These are phyloP conservation scores for Helichrysum umbraculigerum DNA, from an alignment of 129 eudicot species.

Conservation along the genomic window DNA sequence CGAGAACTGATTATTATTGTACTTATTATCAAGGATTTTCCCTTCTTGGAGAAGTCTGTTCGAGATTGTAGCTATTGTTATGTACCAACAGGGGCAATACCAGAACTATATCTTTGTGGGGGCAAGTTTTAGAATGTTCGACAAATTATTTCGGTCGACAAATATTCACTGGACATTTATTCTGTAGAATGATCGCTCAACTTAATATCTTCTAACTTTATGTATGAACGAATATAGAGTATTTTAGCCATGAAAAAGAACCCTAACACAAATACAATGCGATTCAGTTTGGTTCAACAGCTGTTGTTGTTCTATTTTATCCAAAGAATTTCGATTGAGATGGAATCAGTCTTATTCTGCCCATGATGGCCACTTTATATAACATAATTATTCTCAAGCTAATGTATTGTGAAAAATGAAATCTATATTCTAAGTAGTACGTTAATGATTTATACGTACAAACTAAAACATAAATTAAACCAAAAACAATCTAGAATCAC, in stretches of 20 bases:
- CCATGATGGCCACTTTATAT: background rate
- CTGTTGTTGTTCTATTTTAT: background rate
- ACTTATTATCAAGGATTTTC: too few relatives aligned
- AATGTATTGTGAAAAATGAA: constrained; percentile 10
- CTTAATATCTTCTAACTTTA: too few relatives aligned
- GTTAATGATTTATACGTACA: constrained; percentile 17
- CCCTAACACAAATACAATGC: background rate
- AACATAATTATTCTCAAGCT: background rate
- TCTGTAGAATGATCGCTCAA: too few relatives aligned
- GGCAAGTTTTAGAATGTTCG: too few relatives aligned
- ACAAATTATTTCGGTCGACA: background rate
- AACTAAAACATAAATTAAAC: constrained; percentile 20
- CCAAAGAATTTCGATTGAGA: background rate
- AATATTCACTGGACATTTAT: too few relatives aligned
- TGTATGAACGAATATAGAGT: background rate
- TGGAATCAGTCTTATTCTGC: background rate
- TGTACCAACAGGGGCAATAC: too few relatives aligned
- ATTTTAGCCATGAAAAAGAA: background rate
- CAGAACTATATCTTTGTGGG: too few relatives aligned
- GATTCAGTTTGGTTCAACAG: background rate
- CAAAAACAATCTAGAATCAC: constrained; percentile 21
- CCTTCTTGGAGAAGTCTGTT: too few relatives aligned
- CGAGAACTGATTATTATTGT: too few relatives aligned
- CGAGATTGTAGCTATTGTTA: too few relatives aligned
- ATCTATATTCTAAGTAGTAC: background rate